These are phyloP conservation scores for Cercospora sp. DNA, from an alignment of 2,329 filamentous ascomycete species.

Conservation along the genomic window DNA sequence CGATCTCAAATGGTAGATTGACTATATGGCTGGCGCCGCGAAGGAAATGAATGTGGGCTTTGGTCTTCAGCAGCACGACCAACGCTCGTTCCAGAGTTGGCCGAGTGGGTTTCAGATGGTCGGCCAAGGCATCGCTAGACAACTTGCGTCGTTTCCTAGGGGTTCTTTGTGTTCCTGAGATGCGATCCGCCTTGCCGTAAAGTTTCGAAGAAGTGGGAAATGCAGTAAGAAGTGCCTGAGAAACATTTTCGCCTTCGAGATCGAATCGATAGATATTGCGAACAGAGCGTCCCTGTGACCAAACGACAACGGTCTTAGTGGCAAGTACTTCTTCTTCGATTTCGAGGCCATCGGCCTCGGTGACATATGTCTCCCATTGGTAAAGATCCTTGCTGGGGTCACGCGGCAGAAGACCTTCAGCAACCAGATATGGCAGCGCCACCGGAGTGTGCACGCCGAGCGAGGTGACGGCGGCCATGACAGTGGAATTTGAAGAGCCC, in stretches of 20 bases:
- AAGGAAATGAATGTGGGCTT: conserved; percentile 91
- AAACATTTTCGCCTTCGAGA: conserved; percentile 79
- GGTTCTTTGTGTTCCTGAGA: conserved; percentile 8
- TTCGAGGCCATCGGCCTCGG: conserved; percentile 42
- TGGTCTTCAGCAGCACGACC: conserved; percentile 87
- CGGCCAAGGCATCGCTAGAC: neutral
- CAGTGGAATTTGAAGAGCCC: neutral
- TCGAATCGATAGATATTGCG: conserved; percentile 84
- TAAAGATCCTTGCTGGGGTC: conserved; percentile 68
- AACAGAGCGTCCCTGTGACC: conserved; percentile 83
- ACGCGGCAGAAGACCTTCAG: conserved; percentile 71
- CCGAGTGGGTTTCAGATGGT: neutral
- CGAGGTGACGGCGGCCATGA: conserved; percentile 87
- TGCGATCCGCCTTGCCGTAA: neutral
- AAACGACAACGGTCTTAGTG: conserved; percentile 75
- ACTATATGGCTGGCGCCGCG: conserved; percentile 84
- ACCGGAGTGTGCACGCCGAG: conserved; percentile 87
- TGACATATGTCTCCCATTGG: conserved; percentile 68
- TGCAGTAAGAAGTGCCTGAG: conserved; percentile 81
- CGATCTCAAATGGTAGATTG: conserved; percentile 92
- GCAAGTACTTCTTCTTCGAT: conserved; percentile 77
- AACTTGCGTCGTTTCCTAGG: conserved; percentile 12
- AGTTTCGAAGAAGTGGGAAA: conserved; percentile 57
- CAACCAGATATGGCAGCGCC: conserved; percentile 77
- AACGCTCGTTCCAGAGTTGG: conserved; percentile 55